These are phyloP conservation scores for Helianthus tuberosus DNA, from an alignment of 129 eudicot species.

Conservation along the genomic window DNA sequence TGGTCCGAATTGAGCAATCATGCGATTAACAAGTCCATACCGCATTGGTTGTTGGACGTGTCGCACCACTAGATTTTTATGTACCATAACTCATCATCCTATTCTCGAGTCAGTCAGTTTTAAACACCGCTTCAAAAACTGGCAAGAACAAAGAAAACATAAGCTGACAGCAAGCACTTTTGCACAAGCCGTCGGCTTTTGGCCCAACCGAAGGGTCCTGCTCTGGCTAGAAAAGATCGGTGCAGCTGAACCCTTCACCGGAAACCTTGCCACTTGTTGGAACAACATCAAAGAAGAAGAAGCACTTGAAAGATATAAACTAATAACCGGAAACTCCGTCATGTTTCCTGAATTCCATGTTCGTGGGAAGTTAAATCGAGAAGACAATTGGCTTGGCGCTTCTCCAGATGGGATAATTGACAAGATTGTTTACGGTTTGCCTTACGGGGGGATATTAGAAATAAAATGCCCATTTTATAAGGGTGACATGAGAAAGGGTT, in stretches of 20 bases:
- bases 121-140: conserved; percentile 86
- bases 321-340: conserved; percentile 70
- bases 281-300: conserved; percentile 83
- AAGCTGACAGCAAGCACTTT: conserved; percentile 92
- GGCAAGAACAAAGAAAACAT: conserved; percentile 75
- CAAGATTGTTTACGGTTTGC: conserved; percentile 51
- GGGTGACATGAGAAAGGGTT: conserved; percentile 59
- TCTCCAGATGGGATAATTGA: conserved; percentile 85
- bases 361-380: conserved; percentile 37
- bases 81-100: conserved; percentile 40
- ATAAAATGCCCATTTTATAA: conserved; percentile 81
- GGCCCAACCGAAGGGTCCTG: conserved; percentile 75
- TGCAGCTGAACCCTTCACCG: conserved; percentile 60
- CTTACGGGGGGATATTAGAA: conserved; percentile 68
- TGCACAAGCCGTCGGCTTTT: conserved; percentile 72
- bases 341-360: conserved; percentile 67
- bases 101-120: conserved; percentile 53
- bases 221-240: conserved; percentile 94
- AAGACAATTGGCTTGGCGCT: conserved; percentile 76
- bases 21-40: conserved; percentile 25
- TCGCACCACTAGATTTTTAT: conserved; percentile 21
- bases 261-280: conserved; percentile 82
- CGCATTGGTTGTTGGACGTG: conserved; percentile 9
- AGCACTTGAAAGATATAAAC: conserved; percentile 83
- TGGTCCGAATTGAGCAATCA: conserved; percentile 17